Percentiles rank a stretch among this genome's conserved stretches.
Evolutionary conservation across 257 asterid species (phyloP).

Genomic region (Nicotiana paniculata): DNA sequence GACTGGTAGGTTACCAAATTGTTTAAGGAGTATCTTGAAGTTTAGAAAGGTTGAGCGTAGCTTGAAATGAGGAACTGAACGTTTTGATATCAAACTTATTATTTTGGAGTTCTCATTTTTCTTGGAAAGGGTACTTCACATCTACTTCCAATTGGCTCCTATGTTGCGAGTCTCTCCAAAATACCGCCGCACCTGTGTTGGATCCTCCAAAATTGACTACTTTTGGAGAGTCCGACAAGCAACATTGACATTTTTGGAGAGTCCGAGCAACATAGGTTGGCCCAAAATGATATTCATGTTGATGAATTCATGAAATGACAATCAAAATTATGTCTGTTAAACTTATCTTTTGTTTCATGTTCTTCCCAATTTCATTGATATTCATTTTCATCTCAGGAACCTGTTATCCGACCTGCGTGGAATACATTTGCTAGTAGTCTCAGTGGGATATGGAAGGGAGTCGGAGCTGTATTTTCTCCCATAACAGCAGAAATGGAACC

Average conservation of each 20-base stretch:
- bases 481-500: constrained; percentile 98
- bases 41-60: neutral
- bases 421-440: constrained; percentile 85
- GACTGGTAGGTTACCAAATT: neutral
- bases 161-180: no score
- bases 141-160: neutral
- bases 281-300: neutral
- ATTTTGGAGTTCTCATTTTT: neutral
- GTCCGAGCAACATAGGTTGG: neutral
- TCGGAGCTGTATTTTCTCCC: constrained; percentile 95
- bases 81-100: neutral
- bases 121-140: neutral
- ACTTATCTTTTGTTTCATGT: neutral
- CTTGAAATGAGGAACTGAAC: neutral
- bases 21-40: neutral
- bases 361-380: neutral
- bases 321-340: neutral
- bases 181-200: no score
- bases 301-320: neutral
- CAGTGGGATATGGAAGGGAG: constrained; percentile 98
- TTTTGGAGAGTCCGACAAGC: no score
- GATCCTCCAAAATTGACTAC: no score
- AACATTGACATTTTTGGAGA: no score
- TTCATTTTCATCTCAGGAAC: constrained; percentile 53
- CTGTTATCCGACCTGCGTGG: constrained; percentile 90